These are phyloP conservation scores for Abrus pulchellus DNA, from an alignment of 306 rosid genomes.

Conservation along the genomic window DNA sequence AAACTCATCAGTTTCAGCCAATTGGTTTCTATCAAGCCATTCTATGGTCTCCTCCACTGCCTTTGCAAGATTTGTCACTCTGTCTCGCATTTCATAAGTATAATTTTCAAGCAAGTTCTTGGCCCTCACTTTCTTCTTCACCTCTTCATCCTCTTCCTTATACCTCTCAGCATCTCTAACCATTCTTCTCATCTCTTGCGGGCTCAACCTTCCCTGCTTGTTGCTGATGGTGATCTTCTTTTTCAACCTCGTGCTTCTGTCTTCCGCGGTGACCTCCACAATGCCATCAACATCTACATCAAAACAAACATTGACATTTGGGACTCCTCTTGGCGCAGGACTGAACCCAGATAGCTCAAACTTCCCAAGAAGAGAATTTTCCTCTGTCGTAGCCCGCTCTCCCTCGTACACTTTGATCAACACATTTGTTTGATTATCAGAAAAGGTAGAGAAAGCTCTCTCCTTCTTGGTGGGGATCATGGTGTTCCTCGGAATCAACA, in stretches of 20 bases:
- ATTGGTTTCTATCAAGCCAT: constrained; percentile 56
- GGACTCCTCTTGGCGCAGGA: constrained; percentile 17
- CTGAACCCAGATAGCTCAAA: constrained; percentile 41
- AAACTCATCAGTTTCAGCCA: constrained; percentile 57
- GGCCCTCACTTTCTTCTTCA: constrained; percentile 49
- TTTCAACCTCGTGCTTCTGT: constrained; percentile 35
- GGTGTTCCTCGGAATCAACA: constrained; percentile 54
- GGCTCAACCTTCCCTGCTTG: constrained; percentile 54
- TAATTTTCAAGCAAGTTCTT: constrained; percentile 53
- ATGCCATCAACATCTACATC: constrained; percentile 55
- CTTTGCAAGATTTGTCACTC: constrained; percentile 45
- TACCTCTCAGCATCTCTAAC: constrained; percentile 48
- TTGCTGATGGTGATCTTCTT: constrained; percentile 51
- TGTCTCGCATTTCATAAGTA: constrained; percentile 48
- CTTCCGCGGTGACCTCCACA: constrained; percentile 47
- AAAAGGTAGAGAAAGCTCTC: constrained; percentile 28
- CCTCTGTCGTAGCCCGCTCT: constrained; percentile 40
- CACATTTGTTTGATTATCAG: constrained; percentile 31
- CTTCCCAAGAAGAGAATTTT: constrained; percentile 51
- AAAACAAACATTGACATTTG: constrained; percentile 47
- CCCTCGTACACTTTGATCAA: constrained; percentile 55
- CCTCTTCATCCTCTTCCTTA: constrained; percentile 52
- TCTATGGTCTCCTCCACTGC: constrained; percentile 49
- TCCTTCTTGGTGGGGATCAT: constrained; percentile 54
- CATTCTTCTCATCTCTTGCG: constrained; percentile 54